Evolutionary conservation across 768 basidiomycete genomes (phyloP).

Genomic region (Phaeolepiota aurea): DNA sequence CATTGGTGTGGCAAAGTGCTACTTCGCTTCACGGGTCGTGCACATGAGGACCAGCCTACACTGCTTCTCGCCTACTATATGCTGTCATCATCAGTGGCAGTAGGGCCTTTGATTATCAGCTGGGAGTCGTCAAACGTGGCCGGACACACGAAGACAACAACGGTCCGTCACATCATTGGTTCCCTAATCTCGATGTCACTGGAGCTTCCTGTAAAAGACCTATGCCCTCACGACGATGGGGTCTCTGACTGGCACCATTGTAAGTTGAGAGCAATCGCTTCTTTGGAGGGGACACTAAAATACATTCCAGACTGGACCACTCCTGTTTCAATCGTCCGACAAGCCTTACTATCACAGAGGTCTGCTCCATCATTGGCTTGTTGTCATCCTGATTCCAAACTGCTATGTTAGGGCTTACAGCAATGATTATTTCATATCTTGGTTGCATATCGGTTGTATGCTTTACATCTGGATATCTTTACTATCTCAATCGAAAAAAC

Average conservation of each 20-base stretch:
- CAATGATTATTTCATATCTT: slow-evolving; percentile 12
- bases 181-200: too few relatives aligned
- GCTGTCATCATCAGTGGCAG: slow-evolving; percentile 13
- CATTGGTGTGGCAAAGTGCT: slow-evolving; percentile 10
- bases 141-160: slow-evolving; percentile 21
- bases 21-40: slow-evolving; percentile 15
- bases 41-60: slow-evolving; percentile 14
- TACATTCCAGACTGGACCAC: slow-evolving; percentile 18
- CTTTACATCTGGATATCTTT: slow-evolving; percentile 10
- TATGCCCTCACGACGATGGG: slow-evolving; percentile 18
- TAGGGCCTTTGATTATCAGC: slow-evolving; percentile 17
- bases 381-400: not conserved
- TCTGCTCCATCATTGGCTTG: not conserved
- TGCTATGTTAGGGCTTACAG: slow-evolving; percentile 2
- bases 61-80: slow-evolving; percentile 22
- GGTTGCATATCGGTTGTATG: slow-evolving; percentile 9
- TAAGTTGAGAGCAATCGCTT: too few relatives aligned
- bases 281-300: too few relatives aligned
- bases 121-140: slow-evolving; percentile 28
- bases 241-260: slow-evolving; percentile 16
- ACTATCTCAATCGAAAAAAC: slow-evolving; percentile 12
- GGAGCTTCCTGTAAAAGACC: too few relatives aligned
- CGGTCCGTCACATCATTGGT: slow-evolving; percentile 8
- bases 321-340: slow-evolving; percentile 13
- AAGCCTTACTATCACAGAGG: slow-evolving; percentile 13